Conservation (phyloP, 495 filamentous ascomycete genomes). For the Penicillium paxilli region DNA sequence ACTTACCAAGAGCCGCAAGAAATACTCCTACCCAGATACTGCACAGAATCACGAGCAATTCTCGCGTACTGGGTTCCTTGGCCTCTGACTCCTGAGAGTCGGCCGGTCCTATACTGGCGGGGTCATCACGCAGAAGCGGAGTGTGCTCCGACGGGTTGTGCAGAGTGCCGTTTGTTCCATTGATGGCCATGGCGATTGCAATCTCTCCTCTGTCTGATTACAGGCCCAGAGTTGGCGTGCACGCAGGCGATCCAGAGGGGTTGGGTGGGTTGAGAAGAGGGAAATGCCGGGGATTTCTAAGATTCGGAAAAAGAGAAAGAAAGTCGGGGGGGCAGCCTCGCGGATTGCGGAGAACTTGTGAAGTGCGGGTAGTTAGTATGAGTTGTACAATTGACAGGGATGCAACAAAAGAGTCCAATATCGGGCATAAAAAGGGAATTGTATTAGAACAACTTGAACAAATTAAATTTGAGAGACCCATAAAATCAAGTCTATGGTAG, state of each 20-base stretch:
- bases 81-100: constrained; percentile 25
- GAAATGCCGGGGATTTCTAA: background rate
- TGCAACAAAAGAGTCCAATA: too few relatives aligned
- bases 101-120: constrained; percentile 11
- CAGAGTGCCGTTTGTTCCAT: background rate
- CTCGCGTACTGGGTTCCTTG: constrained; percentile 41
- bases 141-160: constrained; percentile 38
- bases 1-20: constrained; percentile 67
- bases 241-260: background rate
- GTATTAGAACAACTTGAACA: too few relatives aligned
- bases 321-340: too few relatives aligned
- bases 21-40: constrained; percentile 78
- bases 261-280: too few relatives aligned
- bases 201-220: background rate
- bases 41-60: constrained; percentile 44
- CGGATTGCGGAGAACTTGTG: background rate
- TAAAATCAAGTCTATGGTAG: too few relatives aligned
- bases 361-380: background rate
- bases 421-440: too few relatives aligned
- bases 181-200: background rate
- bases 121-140: constrained; percentile 33
- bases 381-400: too few relatives aligned
- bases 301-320: constrained; percentile 1
- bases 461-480: too few relatives aligned
- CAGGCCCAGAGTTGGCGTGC: background rate